phyloP scores from a whole-genome alignment of 1,284 basidiomycete species.

The Pulveroboletus sp. region DNA sequence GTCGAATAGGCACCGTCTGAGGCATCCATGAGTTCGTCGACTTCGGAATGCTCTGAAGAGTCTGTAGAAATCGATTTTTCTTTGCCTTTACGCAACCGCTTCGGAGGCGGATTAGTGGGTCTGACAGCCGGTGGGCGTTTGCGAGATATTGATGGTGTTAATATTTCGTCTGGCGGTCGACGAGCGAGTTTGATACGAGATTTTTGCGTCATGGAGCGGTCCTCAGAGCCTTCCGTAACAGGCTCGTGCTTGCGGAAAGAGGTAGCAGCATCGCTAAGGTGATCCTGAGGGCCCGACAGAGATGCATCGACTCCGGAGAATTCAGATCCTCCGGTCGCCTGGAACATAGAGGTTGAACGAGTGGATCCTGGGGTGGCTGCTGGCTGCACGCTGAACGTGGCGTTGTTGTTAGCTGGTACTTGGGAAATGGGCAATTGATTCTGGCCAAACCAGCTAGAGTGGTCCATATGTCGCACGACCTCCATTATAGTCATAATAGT shows the following conservation, averaged over 20 bases:
- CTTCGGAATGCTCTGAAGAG: constrained; percentile 25
- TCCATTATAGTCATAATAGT: constrained; percentile 38
- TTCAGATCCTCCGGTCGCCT: neutral
- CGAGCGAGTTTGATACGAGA: constrained; percentile 3
- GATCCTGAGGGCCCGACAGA: constrained; percentile 9
- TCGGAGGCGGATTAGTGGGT: constrained; percentile 19
- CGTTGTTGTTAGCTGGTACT: constrained; percentile 2
- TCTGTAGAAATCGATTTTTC: constrained; percentile 19
- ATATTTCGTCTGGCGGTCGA: constrained; percentile 8
- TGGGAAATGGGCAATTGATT: constrained; percentile 25
- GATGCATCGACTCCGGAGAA: neutral
- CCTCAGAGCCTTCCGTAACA: constrained; percentile 12
- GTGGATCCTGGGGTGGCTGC: neutral
- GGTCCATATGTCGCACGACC: constrained; percentile 35
- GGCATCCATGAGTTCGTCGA: constrained; percentile 9
- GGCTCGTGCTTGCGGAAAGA: constrained; percentile 12
- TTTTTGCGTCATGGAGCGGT: constrained; percentile 8
- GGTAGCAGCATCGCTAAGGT: constrained; percentile 1
- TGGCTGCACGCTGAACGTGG: constrained; percentile 10
- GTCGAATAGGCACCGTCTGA: constrained; percentile 15
- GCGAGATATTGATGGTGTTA: constrained; percentile 20
- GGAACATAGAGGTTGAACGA: constrained; percentile 9
- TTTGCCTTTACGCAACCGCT: constrained; percentile 35
- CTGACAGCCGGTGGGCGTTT: constrained; percentile 26
- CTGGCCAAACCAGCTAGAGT: constrained; percentile 24